A percentile compares a stretch with the other conserved stretches of the same genome.
These are phyloP conservation scores for Annona cherimola DNA, from an alignment of 164 flowering plant genomes.

Conservation along the genomic window DNA sequence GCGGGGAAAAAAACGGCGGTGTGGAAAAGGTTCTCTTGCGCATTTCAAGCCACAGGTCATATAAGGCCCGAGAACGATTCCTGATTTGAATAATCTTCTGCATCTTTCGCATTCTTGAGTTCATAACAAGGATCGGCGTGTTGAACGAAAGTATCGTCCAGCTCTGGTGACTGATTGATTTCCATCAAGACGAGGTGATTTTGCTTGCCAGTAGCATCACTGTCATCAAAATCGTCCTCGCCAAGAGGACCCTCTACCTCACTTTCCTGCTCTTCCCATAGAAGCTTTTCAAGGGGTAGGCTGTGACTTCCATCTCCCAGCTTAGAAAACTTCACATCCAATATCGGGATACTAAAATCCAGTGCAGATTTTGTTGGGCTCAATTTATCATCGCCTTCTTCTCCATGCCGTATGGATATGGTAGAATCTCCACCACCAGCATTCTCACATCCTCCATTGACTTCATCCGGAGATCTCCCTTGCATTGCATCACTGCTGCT, in stretches of 20 bases:
- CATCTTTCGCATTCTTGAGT: slow-evolving; percentile 3
- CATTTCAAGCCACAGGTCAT: slow-evolving; percentile 11
- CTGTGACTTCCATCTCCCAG: slow-evolving; percentile 9
- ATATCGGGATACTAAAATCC: slow-evolving; percentile 47
- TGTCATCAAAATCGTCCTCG: background rate
- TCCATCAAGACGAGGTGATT: slow-evolving; percentile 1
- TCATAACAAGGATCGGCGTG: slow-evolving; percentile 7
- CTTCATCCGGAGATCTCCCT: background rate
- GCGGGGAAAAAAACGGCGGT: too few relatives aligned
- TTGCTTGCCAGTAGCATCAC: background rate
- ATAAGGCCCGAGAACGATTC: slow-evolving; percentile 31
- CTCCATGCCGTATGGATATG: background rate
- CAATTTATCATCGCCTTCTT: slow-evolving; percentile 5
- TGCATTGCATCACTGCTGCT: background rate
- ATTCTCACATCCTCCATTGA: slow-evolving; percentile 4
- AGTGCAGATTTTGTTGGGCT: slow-evolving; percentile 19
- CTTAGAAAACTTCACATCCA: slow-evolving; percentile 56
- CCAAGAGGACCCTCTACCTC: slow-evolving; percentile 12
- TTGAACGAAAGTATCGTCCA: slow-evolving; percentile 16
- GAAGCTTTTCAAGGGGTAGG: slow-evolving; percentile 47
- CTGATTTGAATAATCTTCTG: slow-evolving; percentile 11
- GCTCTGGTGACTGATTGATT: slow-evolving; percentile 19
- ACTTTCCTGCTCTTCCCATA: slow-evolving; percentile 19
- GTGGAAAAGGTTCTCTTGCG: too few relatives aligned
- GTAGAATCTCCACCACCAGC: slow-evolving; percentile 6